Conservation (phyloP, 768 basidiomycete genomes). For the Artomyces pyxidatus region DNA sequence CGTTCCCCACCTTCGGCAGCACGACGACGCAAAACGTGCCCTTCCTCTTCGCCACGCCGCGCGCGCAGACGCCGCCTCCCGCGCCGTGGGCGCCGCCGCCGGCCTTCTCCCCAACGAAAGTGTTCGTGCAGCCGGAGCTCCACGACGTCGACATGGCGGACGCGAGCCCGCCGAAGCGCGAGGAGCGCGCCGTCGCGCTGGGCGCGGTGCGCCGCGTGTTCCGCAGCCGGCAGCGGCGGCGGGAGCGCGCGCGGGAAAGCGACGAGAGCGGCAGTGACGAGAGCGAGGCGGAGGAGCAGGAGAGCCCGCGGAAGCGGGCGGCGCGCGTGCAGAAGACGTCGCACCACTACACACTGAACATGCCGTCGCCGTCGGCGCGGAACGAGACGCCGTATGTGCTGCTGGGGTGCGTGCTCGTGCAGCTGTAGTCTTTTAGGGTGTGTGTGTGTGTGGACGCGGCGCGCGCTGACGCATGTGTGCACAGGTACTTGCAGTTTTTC, state of each 20-base stretch:
- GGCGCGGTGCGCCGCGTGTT: conserved; percentile 63
- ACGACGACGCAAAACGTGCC: conserved; percentile 60
- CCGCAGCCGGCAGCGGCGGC: conserved; percentile 47
- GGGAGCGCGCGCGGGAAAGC: conserved; percentile 20
- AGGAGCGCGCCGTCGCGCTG: conserved; percentile 45
- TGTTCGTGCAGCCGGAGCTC: conserved; percentile 50
- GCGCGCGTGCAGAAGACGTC: conserved; percentile 50
- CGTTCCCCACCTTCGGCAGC: conserved; percentile 50
- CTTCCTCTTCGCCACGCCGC: conserved; percentile 58
- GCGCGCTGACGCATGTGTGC: background rate
- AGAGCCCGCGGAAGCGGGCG: conserved; percentile 21
- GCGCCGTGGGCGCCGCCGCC: conserved; percentile 64
- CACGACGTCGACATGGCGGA: conserved; percentile 75
- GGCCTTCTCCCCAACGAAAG: conserved; percentile 49
- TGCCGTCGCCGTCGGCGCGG: conserved; percentile 50
- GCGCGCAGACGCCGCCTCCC: conserved; percentile 32
- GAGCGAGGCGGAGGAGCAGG: conserved; percentile 29
- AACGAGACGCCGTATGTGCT: conserved; percentile 75
- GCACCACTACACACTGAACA: conserved; percentile 79
- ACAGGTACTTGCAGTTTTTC: conserved; percentile 87
- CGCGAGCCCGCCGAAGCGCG: conserved; percentile 46
- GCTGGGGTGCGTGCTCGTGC: conserved; percentile 58
- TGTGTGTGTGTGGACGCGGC: background rate
- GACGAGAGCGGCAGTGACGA: conserved; percentile 14
- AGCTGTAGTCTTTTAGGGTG: conserved; percentile 12